Conservation (phyloP, 306 rosid species). For the Quillaja saponaria region DNA sequence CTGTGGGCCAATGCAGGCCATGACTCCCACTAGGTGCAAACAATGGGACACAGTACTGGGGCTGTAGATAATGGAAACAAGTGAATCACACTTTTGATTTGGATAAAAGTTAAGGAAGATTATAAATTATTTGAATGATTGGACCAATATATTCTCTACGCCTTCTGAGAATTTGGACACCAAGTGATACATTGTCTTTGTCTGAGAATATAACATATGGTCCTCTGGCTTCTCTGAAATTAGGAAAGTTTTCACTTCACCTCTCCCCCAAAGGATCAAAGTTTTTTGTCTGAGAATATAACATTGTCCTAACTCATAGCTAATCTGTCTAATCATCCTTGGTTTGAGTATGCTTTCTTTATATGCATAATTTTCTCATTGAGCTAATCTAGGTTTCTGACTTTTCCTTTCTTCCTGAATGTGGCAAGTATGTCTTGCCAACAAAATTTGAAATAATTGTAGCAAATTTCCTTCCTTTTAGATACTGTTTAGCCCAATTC, state of each 20-base stretch:
- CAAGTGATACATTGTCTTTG: slow-evolving; percentile 41
- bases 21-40: slow-evolving; percentile 56
- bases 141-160: slow-evolving; percentile 43
- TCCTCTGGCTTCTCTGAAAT: slow-evolving; percentile 12
- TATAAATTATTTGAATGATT: slow-evolving; percentile 45
- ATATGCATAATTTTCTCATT: too few species aligned
- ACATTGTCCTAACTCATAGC: slow-evolving; percentile 22
- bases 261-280: slow-evolving; percentile 14
- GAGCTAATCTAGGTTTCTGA: background rate
- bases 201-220: background rate
- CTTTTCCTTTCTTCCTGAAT: background rate
- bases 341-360: too few species aligned
- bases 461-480: too few species aligned
- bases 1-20: slow-evolving; percentile 40
- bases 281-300: background rate
- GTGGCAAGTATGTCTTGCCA: background rate
- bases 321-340: slow-evolving; percentile 17
- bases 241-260: slow-evolving; percentile 21
- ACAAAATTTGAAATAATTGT: too few species aligned
- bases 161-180: slow-evolving; percentile 41
- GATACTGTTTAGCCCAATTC: too few species aligned
- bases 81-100: slow-evolving; percentile 22
- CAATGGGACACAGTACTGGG: slow-evolving; percentile 42
- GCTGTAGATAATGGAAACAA: slow-evolving; percentile 34
- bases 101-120: slow-evolving; percentile 32